A percentile compares a stretch with the other conserved stretches of the same genome.
Evolutionary conservation across 2,329 filamentous ascomycete species (phyloP).

Genomic region (Neofusicoccum sp.): DNA sequence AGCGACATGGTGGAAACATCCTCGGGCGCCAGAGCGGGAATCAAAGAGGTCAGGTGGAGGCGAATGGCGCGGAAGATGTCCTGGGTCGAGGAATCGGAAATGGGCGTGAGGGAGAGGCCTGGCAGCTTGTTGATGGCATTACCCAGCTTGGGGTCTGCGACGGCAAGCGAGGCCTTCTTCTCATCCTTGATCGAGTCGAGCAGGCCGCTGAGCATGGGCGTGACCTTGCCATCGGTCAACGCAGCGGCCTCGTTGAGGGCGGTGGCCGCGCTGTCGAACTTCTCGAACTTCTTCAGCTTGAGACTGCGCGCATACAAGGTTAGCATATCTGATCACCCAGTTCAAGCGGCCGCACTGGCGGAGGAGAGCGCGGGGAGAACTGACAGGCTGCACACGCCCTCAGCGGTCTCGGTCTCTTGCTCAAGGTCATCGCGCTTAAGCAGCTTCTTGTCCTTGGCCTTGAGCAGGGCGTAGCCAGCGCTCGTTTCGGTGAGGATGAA

Average conservation of each 20-base stretch:
- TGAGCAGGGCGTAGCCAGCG: constrained; percentile 96
- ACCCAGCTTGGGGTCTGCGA: constrained; percentile 88
- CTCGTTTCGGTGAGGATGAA: constrained; percentile 94
- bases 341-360: neutral
- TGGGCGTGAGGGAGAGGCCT: constrained; percentile 76
- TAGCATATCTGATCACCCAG: neutral
- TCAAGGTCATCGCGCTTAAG: constrained; percentile 81
- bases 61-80: constrained; percentile 95
- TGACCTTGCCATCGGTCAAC: constrained; percentile 91
- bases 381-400: constrained; percentile 83
- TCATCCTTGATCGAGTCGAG: constrained; percentile 92
- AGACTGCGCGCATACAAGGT: constrained; percentile 53
- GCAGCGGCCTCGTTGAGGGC: constrained; percentile 88
- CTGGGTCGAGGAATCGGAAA: constrained; percentile 77
- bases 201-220: constrained; percentile 76
- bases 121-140: constrained; percentile 91
- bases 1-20: constrained; percentile 93
- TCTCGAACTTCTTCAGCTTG: constrained; percentile 95
- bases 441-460: constrained; percentile 97
- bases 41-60: constrained; percentile 82
- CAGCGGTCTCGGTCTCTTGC: constrained; percentile 71
- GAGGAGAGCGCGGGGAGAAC: constrained; percentile 40
- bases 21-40: constrained; percentile 79
- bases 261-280: constrained; percentile 90
- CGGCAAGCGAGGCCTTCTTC: constrained; percentile 92